These are phyloP conservation scores for Cyclotella kingstonii DNA, from an alignment of 108 stramenopile genomes.

Conservation along the genomic window DNA sequence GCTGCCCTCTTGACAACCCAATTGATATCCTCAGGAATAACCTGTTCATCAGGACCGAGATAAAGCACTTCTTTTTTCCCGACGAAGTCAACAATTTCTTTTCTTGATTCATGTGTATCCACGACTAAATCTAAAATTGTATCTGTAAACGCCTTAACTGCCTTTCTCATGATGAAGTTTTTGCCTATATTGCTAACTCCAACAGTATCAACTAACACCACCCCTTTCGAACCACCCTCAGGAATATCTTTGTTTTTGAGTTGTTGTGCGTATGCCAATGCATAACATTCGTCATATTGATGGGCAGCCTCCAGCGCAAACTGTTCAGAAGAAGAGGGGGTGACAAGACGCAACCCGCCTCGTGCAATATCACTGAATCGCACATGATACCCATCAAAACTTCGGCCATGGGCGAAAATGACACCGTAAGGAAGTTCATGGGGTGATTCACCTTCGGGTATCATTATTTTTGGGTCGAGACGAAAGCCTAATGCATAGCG, in stretches of 20 bases:
- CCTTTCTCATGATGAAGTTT: conserved; percentile 90
- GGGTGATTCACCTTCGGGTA: conserved; percentile 39
- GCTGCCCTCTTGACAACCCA: conserved; percentile 93
- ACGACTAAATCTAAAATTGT: conserved; percentile 94
- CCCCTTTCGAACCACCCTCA: conserved; percentile 97
- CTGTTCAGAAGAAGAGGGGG: conserved; percentile 87
- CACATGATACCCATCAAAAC: conserved; percentile 97
- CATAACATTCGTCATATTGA: conserved; percentile 96
- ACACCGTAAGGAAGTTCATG: conserved; percentile 83
- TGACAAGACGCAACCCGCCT: conserved; percentile 95
- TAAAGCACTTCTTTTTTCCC: conserved; percentile 94
- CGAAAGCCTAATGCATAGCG: conserved; percentile 93
- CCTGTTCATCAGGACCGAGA: conserved; percentile 98
- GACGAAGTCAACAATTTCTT: conserved; percentile 82
- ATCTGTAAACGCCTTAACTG: conserved; percentile 94
- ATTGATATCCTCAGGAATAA: conserved; percentile 89
- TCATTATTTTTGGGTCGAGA: conserved; percentile 89
- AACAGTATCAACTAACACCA: conserved; percentile 84
- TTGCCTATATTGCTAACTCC: conserved; percentile 56
- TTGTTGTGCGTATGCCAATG: conserved; percentile 92
- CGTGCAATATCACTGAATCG: conserved; percentile 97
- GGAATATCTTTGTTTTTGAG: conserved; percentile 98
- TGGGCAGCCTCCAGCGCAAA: conserved; percentile 88
- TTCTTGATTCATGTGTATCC: conserved; percentile 84
- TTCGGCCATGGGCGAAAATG: conserved; percentile 92